These are phyloP conservation scores for Fragaria nilgerrensis DNA, from an alignment of 306 rosid genomes.

Conservation along the genomic window DNA sequence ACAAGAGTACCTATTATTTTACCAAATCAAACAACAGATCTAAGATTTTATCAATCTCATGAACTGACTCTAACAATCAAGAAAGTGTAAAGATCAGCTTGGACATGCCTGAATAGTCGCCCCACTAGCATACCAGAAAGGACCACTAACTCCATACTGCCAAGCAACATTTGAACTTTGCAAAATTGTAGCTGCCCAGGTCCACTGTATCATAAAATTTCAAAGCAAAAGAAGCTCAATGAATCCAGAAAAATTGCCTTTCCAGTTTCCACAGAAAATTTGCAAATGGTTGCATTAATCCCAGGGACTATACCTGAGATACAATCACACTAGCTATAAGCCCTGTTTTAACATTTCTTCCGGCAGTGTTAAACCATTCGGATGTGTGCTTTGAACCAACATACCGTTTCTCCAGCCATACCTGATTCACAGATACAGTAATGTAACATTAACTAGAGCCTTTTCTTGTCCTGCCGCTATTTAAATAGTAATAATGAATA, in stretches of 20 bases:
- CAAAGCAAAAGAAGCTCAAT: neutral
- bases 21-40: neutral
- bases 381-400: slow-evolving; percentile 85
- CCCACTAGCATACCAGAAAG: slow-evolving; percentile 99
- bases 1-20: slow-evolving; percentile 59
- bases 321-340: slow-evolving; percentile 95
- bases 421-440: slow-evolving; percentile 39
- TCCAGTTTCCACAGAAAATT: too few relatives aligned
- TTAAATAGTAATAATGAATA: neutral
- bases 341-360: slow-evolving; percentile 88
- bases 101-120: slow-evolving; percentile 83
- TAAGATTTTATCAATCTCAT: too few relatives aligned
- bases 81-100: neutral
- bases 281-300: slow-evolving; percentile 1
- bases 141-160: slow-evolving; percentile 94
- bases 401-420: slow-evolving; percentile 88
- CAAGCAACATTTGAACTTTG: slow-evolving; percentile 97
- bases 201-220: slow-evolving; percentile 58
- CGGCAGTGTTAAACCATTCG: slow-evolving; percentile 98
- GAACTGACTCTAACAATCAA: neutral
- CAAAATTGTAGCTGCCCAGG: slow-evolving; percentile 93
- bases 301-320: slow-evolving; percentile 61
- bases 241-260: neutral
- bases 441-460: neutral
- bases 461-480: neutral